phyloP scores from a whole-genome alignment of 768 basidiomycete genomes.

The Auricularia sp. region DNA sequence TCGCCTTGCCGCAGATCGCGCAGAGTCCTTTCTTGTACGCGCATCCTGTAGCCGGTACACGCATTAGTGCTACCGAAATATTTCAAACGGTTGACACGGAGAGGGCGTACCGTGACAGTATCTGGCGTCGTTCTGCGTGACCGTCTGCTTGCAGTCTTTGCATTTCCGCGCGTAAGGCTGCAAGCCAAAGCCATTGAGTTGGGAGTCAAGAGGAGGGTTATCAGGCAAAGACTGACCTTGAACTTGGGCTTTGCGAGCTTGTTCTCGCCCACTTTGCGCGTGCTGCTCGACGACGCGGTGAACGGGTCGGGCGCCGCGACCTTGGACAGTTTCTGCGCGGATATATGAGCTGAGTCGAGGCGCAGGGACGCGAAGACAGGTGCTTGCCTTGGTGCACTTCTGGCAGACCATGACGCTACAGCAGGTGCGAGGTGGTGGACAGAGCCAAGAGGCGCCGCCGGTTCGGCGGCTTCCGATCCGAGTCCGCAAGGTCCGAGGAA shows the following conservation, averaged over 20 bases:
- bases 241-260: slow-evolving; percentile 37
- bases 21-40: slow-evolving; percentile 83
- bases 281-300: slow-evolving; percentile 54
- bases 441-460: neutral
- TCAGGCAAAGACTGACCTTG: slow-evolving; percentile 5
- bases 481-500: neutral
- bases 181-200: too few relatives aligned
- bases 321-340: slow-evolving; percentile 72
- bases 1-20: slow-evolving; percentile 79
- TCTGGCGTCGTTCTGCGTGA: slow-evolving; percentile 80
- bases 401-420: slow-evolving; percentile 62
- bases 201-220: neutral
- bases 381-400: slow-evolving; percentile 67
- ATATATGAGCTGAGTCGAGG: slow-evolving; percentile 4
- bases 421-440: neutral
- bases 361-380: neutral
- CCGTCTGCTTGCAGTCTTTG: slow-evolving; percentile 77
- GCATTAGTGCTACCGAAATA: neutral
- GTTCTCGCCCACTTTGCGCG: slow-evolving; percentile 76
- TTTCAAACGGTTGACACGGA: too few relatives aligned
- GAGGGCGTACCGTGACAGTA: slow-evolving; percentile 69
- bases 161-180: slow-evolving; percentile 83
- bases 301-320: slow-evolving; percentile 87
- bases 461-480: neutral
- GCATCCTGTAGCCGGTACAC: slow-evolving; percentile 44